Evolutionary conservation across 306 rosid genomes (phyloP).

Genomic region (Lathyrus oleraceus): DNA sequence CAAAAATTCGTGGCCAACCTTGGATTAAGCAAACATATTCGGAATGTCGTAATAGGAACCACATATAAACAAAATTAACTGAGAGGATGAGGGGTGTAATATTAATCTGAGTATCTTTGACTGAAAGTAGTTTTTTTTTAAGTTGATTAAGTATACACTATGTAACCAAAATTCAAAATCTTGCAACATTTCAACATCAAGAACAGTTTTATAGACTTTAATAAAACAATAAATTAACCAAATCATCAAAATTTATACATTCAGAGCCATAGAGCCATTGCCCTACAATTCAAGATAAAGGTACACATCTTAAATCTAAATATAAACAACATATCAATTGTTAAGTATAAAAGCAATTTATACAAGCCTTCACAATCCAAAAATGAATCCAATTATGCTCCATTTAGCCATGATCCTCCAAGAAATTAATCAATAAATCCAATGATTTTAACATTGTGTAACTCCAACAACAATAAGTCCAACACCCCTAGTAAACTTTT

Average conservation of each 20-base stretch:
- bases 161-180: too few relatives aligned
- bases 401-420: slow-evolving; percentile 35
- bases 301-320: slow-evolving; percentile 11
- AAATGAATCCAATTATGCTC: slow-evolving; percentile 33
- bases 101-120: neutral
- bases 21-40: neutral
- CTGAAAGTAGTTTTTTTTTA: neutral
- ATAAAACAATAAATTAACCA: neutral
- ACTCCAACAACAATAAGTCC: slow-evolving; percentile 40
- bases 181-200: neutral
- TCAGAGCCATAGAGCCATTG: neutral
- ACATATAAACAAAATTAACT: neutral
- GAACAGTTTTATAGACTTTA: neutral
- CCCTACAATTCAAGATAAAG: neutral
- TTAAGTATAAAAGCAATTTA: neutral
- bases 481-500: slow-evolving; percentile 43
- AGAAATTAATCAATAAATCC: slow-evolving; percentile 60
- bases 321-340: slow-evolving; percentile 28
- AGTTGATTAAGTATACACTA: neutral
- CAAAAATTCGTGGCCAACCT: neutral
- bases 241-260: slow-evolving; percentile 13
- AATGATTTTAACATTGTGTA: slow-evolving; percentile 22
- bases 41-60: neutral
- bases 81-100: neutral
- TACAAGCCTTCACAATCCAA: slow-evolving; percentile 43